Base-by-base conservation (phyloP, 1,139 yeast genomes). In the Candida sanyaensis region DNA sequence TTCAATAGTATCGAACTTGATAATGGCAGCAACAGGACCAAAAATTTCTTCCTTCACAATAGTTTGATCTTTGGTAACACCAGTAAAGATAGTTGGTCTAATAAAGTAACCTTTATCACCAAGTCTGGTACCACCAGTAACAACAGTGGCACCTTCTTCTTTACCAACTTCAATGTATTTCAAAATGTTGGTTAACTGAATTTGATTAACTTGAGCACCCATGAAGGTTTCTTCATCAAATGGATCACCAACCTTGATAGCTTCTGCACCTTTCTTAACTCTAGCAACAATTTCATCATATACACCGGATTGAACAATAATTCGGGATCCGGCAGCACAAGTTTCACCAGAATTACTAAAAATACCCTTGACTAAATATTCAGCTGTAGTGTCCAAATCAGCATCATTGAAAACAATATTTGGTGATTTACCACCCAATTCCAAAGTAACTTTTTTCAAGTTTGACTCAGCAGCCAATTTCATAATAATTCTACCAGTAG, bases 381-480 rank as follows among this genome's bases (percentile, higher is more conserved):
- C 73, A 51, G 86, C 82, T 50, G 95, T 83, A 59, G 71, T 69
- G 49, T 80, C 81, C 48, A 88, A 58, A 59, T 88, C 81, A 51
- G 88, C 88, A 65, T 88, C 95, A 58, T 82, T 77, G 62, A 87
- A 87, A 43, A 88, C 83, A 57, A 88, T 81, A 69, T 86, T 84
- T 59, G 96, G 92, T 46, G 93, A 86, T 74, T 88, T 88, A 61
- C 96, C 96, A 60, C 96, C 96, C 60, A 87, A 83, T 73, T 88
- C 96, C 59, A 88, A 80, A 40, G 96, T 87, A 47, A 86, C 88
- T 69, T 86, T 85, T 77, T 87, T 87, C 68, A 86, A 73, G 69
- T 83, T 83, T 41, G 86, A 77, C 52, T 65, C 66, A 43, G 92
- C 86, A 59, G 91, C 88, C 57, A 83, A 78, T 65, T 77, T 79